These are phyloP conservation scores for Cercospora sp. DNA, from an alignment of 2,329 filamentous ascomycete species.

Conservation along the genomic window DNA sequence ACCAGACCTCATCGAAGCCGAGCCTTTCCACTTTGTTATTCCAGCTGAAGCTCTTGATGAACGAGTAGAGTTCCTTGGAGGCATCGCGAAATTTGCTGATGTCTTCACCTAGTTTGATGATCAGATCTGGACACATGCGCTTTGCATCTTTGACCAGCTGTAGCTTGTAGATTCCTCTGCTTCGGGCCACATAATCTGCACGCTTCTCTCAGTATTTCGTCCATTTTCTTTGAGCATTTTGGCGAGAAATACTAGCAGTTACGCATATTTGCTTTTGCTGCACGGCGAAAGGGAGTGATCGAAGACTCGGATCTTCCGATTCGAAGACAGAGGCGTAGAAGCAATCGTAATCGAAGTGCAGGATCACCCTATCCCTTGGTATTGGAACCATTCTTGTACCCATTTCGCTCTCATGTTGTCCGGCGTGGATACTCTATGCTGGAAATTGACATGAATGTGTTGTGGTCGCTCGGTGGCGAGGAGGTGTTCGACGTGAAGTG, in stretches of 20 bases:
- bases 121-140: conserved; percentile 75
- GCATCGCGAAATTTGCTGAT: conserved; percentile 80
- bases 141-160: conserved; percentile 82
- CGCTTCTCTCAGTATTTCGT: not conserved
- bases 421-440: not conserved
- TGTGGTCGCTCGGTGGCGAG: not conserved
- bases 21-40: conserved; percentile 74
- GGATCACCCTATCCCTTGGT: conserved; percentile 66
- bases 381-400: conserved; percentile 27
- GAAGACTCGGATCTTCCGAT: conserved; percentile 72
- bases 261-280: conserved; percentile 89
- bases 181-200: conserved; percentile 88
- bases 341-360: conserved; percentile 89
- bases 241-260: conserved; percentile 46
- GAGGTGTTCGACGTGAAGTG: not conserved
- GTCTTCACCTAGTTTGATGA: conserved; percentile 85
- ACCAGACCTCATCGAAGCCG: conserved; percentile 82
- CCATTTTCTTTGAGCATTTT: not conserved
- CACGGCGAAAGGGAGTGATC: conserved; percentile 72
- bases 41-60: conserved; percentile 75
- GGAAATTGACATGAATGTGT: not conserved
- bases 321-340: conserved; percentile 95
- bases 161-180: conserved; percentile 71
- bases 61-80: conserved; percentile 76
- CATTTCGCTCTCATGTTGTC: conserved; percentile 28